Base-by-base conservation (phyloP, 495 filamentous ascomycete species). In the Coniosporium apollinis region DNA sequence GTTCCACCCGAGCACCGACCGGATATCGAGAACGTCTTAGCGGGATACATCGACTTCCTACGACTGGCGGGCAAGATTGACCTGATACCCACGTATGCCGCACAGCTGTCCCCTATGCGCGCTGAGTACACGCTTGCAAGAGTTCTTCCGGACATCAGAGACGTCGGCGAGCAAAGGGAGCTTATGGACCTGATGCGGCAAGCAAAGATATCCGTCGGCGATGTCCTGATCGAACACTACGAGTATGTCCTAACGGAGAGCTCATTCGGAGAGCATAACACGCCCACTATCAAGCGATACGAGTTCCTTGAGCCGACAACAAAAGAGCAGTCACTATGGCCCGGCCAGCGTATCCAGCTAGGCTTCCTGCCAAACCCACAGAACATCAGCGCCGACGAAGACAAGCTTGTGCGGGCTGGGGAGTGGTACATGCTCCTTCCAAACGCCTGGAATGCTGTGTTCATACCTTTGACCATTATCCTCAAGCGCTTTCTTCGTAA, bases 71-170 rank as follows among this genome's bases (percentile, higher is more conserved):
- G 73, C 7, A 66, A 89, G 30, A 67, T 76, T 28, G 72, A 83
- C 31, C 55, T 86, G 26, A 74, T 91, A 34, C 86, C 87, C 3
- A 61, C 87, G 2, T 99, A 99, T 56, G 85, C 79, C 24, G 77
- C 82, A 18, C 73, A 79, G 44, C 62, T 97, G 2, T 66, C 69
- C 5, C 56, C 52, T 0, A 39, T 52, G 1, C 55, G 65, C 33
- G 43, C 51, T 30, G 62, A 70, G 39, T 52, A 63, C 30, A 62
- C 60, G 11, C 46, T 81, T 5, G 72, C 64, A 38, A 57, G 68
- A 18, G 65, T 74, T 21, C 57, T 80, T 18, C 65, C 69, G 22
- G 60, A 66, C 32, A 55, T 78, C 32, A 59, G 54, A 11, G 56
- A 59, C 29, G 32, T 47, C 8, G 54, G 65, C 5, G 66, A 74